phyloP scores from a whole-genome alignment of 176 grass and related monocot genomes.

The Chrysopogon serrulatus region DNA sequence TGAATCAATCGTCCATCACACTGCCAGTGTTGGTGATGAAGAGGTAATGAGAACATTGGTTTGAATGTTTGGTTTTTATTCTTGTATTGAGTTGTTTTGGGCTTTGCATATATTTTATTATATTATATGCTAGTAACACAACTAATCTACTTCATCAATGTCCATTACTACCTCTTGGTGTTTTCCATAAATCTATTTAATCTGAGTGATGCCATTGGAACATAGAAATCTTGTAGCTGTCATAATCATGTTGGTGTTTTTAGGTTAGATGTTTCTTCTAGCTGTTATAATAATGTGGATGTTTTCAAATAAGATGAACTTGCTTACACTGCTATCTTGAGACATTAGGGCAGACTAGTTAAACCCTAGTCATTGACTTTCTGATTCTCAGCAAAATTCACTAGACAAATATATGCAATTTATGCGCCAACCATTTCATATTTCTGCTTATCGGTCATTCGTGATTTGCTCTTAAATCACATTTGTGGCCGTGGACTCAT shows the following conservation, averaged over 20 bases:
- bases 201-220: not conserved
- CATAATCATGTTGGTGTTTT: conserved; percentile 10
- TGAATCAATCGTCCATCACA: conserved; percentile 79
- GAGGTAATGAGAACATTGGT: conserved; percentile 40
- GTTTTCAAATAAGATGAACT: conserved; percentile 3
- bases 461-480: not conserved
- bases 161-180: not conserved
- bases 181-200: not conserved
- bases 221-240: not conserved
- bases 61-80: not conserved
- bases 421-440: not conserved
- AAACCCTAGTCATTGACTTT: not conserved
- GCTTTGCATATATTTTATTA: conserved; percentile 9
- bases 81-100: conserved; percentile 2
- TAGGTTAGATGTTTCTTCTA: not conserved
- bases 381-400: not conserved
- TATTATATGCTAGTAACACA: not conserved
- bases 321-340: not conserved
- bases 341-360: not conserved
- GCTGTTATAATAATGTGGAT: not conserved
- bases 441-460: not conserved
- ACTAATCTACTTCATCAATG: conserved; percentile 4
- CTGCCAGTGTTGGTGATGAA: conserved; percentile 78
- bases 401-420: not conserved
- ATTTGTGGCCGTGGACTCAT: not conserved